Conservation (phyloP, 139 green algal genomes). For the Chlamydomonas eustigma region DNA sequence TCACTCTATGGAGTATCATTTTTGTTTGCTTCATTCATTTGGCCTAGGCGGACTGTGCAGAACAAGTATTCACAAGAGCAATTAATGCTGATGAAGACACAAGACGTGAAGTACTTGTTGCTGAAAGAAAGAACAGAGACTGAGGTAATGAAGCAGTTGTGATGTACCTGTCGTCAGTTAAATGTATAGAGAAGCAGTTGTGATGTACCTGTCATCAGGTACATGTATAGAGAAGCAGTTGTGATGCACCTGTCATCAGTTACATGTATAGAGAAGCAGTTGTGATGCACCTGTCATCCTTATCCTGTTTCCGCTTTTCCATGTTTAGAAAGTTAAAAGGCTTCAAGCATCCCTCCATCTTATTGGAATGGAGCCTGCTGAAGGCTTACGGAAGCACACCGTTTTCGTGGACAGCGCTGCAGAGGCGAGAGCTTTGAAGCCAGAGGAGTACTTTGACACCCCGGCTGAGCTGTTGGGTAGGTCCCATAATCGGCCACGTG, state of each 20-base stretch:
- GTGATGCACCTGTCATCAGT: too few species aligned
- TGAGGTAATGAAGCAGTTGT: conserved; percentile 43
- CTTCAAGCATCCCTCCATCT: conserved; percentile 78
- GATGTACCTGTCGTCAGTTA: too few species aligned
- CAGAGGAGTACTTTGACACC: conserved; percentile 76
- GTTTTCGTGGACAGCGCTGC: conserved; percentile 43
- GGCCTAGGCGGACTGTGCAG: conserved; percentile 50
- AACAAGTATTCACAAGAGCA: conserved; percentile 93
- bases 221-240: too few species aligned
- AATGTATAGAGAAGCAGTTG: too few species aligned
- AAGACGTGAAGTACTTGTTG: conserved; percentile 85
- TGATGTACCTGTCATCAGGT: too few species aligned
- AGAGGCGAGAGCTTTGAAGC: conserved; percentile 62
- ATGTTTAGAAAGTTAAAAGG: conserved; percentile 79
- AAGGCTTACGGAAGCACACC: conserved; percentile 14
- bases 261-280: too few species aligned
- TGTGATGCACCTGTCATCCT: too few species aligned
- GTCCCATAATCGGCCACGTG: conserved; percentile 73
- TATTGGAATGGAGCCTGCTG: conserved; percentile 54
- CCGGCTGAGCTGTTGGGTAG: conserved; percentile 66
- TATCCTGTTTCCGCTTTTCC: too few species aligned
- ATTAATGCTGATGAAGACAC: conserved; percentile 89
- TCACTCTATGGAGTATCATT: too few species aligned
- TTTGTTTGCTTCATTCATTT: too few species aligned
- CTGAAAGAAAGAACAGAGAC: conserved; percentile 71